A percentile compares a stretch with the other conserved stretches of the same genome.
These are phyloP conservation scores for Amanita thiersii DNA, from an alignment of 768 basidiomycete genomes.

Conservation along the genomic window DNA sequence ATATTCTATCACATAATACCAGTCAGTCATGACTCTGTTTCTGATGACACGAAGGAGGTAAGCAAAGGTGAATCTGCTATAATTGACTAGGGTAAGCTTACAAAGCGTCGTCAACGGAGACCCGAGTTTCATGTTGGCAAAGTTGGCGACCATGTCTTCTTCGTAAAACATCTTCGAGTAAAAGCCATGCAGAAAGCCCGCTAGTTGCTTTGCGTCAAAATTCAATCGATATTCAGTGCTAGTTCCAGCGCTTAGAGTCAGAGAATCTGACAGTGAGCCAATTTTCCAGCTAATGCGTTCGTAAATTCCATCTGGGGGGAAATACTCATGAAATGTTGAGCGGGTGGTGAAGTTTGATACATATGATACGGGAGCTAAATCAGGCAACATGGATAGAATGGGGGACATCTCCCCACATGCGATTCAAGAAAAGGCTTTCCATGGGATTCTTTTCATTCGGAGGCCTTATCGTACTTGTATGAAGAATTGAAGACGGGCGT, in stretches of 20 bases:
- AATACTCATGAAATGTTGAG: constrained; percentile 30
- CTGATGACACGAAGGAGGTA: constrained; percentile 33
- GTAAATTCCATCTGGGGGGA: constrained; percentile 19
- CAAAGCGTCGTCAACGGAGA: constrained; percentile 6
- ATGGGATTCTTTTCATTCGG: constrained; percentile 15
- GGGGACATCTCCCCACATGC: constrained; percentile 30
- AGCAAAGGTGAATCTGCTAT: constrained; percentile 41
- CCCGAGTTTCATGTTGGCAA: constrained; percentile 12
- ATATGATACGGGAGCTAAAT: constrained; percentile 29
- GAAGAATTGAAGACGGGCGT: constrained; percentile 23
- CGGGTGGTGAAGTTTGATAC: constrained; percentile 30
- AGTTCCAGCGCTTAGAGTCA: neutral
- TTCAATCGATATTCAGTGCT: constrained; percentile 1
- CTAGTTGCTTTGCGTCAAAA: constrained; percentile 25
- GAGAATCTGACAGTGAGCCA: neutral
- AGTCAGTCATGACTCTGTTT: constrained; percentile 25
- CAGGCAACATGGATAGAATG: constrained; percentile 33
- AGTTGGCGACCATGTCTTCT: constrained; percentile 20
- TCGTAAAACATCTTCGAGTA: constrained; percentile 37
- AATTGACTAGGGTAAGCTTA: constrained; percentile 23
- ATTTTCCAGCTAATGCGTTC: constrained; percentile 31
- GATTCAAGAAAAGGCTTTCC: constrained; percentile 21
- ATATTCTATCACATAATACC: constrained; percentile 31
- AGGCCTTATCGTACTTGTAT: constrained; percentile 33
- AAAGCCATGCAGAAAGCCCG: constrained; percentile 28